Percentiles rank a stretch among this genome's conserved stretches.
phyloP scores from a whole-genome alignment of 2,329 filamentous ascomycete genomes.

The Metarhizium guizhouense region DNA sequence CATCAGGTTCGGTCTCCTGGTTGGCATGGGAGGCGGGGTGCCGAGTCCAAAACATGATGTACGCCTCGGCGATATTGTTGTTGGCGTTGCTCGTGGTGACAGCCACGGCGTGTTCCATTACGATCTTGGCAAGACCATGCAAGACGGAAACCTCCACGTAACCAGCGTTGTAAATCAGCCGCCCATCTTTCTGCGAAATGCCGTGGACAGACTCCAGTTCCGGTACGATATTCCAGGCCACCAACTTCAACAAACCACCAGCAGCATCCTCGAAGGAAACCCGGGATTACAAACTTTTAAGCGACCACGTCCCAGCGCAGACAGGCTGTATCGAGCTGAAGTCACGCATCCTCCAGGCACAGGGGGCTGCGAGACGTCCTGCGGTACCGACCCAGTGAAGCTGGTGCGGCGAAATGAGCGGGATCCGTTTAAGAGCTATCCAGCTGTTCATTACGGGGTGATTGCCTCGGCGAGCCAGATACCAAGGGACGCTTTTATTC shows the following conservation, averaged over 20 bases:
- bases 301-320: conserved; percentile 1
- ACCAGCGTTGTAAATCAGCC: conserved; percentile 11
- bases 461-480: conserved; percentile 4
- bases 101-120: conserved; percentile 14
- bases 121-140: conserved; percentile 13
- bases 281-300: neutral
- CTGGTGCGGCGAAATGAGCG: neutral
- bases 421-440: conserved; percentile 1
- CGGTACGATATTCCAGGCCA: conserved; percentile 6
- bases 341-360: conserved; percentile 2
- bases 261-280: neutral
- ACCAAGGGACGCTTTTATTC: neutral
- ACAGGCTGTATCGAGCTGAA: conserved; percentile 3
- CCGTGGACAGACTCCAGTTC: neutral
- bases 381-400: neutral
- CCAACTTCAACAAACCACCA: conserved; percentile 3
- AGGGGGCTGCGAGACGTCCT: neutral
- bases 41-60: conserved; percentile 24
- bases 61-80: conserved; percentile 18
- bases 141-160: neutral
- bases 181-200: conserved; percentile 6
- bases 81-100: conserved; percentile 2
- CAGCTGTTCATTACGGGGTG: conserved; percentile 12
- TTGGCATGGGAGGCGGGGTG: conserved; percentile 18
- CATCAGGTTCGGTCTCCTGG: conserved; percentile 14